phyloP scores from a whole-genome alignment of 306 rosid genomes.

The Arachis hypogaea region DNA sequence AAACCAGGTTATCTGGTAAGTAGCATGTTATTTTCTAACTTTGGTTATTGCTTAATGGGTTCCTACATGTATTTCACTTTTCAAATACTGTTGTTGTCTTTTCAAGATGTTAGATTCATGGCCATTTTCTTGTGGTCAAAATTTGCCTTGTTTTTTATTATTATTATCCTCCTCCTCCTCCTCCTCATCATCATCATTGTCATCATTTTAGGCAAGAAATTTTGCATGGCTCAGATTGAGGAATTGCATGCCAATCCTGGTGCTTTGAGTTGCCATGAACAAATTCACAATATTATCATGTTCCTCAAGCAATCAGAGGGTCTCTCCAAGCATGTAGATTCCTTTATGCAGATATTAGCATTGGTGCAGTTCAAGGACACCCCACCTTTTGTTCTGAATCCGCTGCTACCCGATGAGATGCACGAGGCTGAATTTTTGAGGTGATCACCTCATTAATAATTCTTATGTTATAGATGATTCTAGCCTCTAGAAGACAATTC shows the following conservation, averaged over 20 bases:
- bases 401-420: slow-evolving; percentile 78
- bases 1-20: slow-evolving; percentile 74
- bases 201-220: slow-evolving; percentile 65
- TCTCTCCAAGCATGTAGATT: slow-evolving; percentile 86
- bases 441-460: slow-evolving; percentile 45
- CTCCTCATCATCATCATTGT: no score
- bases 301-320: slow-evolving; percentile 87
- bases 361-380: slow-evolving; percentile 73
- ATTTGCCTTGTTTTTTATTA: not conserved
- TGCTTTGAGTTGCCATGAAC: slow-evolving; percentile 62
- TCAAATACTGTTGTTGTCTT: slow-evolving; percentile 12
- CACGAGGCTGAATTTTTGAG: slow-evolving; percentile 72
- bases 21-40: slow-evolving; percentile 31
- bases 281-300: slow-evolving; percentile 70
- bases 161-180: not conserved
- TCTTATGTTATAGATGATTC: slow-evolving; percentile 33
- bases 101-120: slow-evolving; percentile 12
- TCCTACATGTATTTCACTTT: slow-evolving; percentile 9
- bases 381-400: slow-evolving; percentile 63
- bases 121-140: slow-evolving; percentile 3
- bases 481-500: slow-evolving; percentile 8
- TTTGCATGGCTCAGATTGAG: slow-evolving; percentile 84
- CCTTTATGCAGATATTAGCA: slow-evolving; percentile 94
- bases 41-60: slow-evolving; percentile 29
- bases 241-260: slow-evolving; percentile 69